A percentile compares a stretch with the other conserved stretches of the same genome.
These are phyloP conservation scores for Mycena filopes DNA, from an alignment of 768 basidiomycete species.

Conservation along the genomic window DNA sequence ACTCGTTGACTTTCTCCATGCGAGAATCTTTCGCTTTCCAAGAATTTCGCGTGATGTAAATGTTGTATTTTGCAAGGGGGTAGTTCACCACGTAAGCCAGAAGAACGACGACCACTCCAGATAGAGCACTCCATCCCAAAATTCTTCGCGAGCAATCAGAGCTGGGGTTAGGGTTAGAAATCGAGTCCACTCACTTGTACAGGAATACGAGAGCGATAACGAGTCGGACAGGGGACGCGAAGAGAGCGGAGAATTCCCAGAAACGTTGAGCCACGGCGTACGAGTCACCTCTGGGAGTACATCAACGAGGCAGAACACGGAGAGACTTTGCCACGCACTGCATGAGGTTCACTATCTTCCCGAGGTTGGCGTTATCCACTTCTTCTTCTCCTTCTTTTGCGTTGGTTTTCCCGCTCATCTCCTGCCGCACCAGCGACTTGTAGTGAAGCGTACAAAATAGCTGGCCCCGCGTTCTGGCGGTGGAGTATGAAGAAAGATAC, in stretches of 20 bases:
- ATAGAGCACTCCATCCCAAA: constrained; percentile 82
- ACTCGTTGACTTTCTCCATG: constrained; percentile 79
- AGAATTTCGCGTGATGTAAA: constrained; percentile 67
- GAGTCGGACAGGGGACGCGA: constrained; percentile 70
- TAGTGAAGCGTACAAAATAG: constrained; percentile 77
- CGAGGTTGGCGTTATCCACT: constrained; percentile 64
- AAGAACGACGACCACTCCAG: constrained; percentile 73
- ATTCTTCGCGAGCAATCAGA: constrained; percentile 53
- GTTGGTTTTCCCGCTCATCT: constrained; percentile 60
- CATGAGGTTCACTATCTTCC: constrained; percentile 81
- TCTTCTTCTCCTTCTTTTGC: constrained; percentile 48
- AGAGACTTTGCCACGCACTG: constrained; percentile 56
- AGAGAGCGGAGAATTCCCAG: constrained; percentile 77
- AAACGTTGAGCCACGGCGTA: constrained; percentile 78
- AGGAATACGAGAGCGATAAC: constrained; percentile 76
- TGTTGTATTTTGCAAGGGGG: constrained; percentile 72
- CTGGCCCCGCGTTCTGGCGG: constrained; percentile 70
- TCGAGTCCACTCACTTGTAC: constrained; percentile 62
- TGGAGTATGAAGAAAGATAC: not conserved
- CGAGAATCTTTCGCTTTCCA: constrained; percentile 75
- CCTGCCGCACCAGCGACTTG: constrained; percentile 70
- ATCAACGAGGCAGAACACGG: constrained; percentile 14
- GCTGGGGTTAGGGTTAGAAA: not conserved
- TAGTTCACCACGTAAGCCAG: constrained; percentile 73
- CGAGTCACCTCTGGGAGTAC: constrained; percentile 65